Base-by-base conservation (phyloP, 2,329 filamentous ascomycete genomes). In the Arthrobotrys pseudoclavata region DNA sequence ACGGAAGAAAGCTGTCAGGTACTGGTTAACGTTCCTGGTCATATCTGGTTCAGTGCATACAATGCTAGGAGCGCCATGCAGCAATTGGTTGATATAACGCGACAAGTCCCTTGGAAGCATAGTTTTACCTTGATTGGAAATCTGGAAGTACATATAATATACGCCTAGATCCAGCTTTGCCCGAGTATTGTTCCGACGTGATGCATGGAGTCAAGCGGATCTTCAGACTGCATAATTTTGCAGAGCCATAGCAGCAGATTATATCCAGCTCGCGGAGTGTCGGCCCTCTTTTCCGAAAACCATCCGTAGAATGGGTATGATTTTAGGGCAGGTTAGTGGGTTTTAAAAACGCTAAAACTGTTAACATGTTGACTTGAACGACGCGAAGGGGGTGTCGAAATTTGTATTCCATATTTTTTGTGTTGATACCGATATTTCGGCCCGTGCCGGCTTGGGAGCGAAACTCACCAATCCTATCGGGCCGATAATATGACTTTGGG, bases 111-210 rank as follows among this genome's bases (percentile, higher is more conserved):
- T 57, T 13, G 15, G n/a, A n/a, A 29, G 13, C 6, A 18, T 29
- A 53, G 3, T 22, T 53, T 31, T 53, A 22, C 26, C 26, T 53
- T 3, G 3, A 53, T 53, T 53, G 12, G 22, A 31, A 20, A 3
- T 24, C 45, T 15, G 20, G 20, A 48, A 48, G 40, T 29, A 29
- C 29, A 7, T 29, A 4, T 29, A 29, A 4, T 29, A 29, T 13
- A 42, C 40, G 40, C 40, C 40, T 42, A 18, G 40, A 42, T 18
- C 20, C 45, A 50, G 47, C 47, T 24, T 10, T 22, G 47, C 20
- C 68, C 68, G 68, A 71, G 68, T 50, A 71, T 71, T 63, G 57
- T 55, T 53, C 68, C 68, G 68, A 64, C n/a, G 26, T 12, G 26
- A 53, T n/a, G 50, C 50, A 31, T 18, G 20, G n/a, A 37, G 31